Evolutionary conservation across 225 moss, liverwort and hornwort species (phyloP), one percentile per base, ranked within the genome.

Genomic region (Bryum argenteum): DNA sequence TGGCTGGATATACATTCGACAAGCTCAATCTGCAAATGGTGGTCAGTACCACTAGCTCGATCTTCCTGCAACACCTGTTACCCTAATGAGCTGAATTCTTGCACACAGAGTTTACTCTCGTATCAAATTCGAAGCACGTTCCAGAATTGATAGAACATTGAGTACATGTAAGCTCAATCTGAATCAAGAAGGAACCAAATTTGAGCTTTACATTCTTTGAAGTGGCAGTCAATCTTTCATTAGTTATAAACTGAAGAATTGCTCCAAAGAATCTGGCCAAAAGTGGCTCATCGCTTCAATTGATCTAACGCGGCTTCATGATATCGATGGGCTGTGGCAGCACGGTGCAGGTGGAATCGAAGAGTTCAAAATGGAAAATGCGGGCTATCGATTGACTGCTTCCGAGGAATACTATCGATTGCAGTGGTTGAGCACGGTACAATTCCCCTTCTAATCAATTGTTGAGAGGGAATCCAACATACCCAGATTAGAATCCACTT

Each of bases 381-480:
- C 80, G 44, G 88, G 92, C 37, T 92, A 75, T 55, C 78, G 90
- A 65, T 80, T 92, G 48, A 92, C 92, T 67, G 84, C 86, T 43
- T 86, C 88, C 11, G 92, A 92, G 79, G 86, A 90, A 64, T 80
- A 77, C 47, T 88, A 88, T 67, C 88, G 84, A 39, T 75, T 82
- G 6, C 92, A 92, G 55, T 92, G 88, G 88, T 73, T 92, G 71
- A 86, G 74, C 55, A 90, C 90, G 75, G 90, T 87, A 75, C 16
- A 47, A 47, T 1, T 19, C 4, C 54, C n/a, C 26, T 26, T 26
- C 26, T 14, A 42, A 15, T 43, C 11, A 5, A 4, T 43, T 63
- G 54, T 24, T 44, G 7, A 41, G 26, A 64, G 43, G 1, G 9
- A 55, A 55, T 64, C 19, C 64, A 64, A 55, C 11, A 15, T 15